Conservation (phyloP, 352 stramenopile species). For the Hyaloperonospora brassicae region DNA sequence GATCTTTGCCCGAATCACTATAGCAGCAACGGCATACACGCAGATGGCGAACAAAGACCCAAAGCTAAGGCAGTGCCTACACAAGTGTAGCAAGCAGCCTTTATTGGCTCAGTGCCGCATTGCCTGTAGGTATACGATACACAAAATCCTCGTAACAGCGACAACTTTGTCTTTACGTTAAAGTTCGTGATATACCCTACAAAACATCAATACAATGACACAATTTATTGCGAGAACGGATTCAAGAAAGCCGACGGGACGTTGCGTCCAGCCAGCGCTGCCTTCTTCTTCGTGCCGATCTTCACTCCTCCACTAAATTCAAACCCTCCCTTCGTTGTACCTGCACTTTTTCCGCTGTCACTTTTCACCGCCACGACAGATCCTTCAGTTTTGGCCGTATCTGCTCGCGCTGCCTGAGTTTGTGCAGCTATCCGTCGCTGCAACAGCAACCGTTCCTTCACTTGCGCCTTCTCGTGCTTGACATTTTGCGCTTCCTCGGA, state of each 20-base stretch:
- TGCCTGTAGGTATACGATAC: too few species aligned
- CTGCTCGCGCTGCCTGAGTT: conserved; percentile 3
- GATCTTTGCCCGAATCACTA: too few species aligned
- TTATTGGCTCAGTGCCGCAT: too few species aligned
- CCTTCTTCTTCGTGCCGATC: conserved; percentile 27
- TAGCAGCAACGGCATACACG: too few species aligned
- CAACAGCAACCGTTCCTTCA: conserved; percentile 27
- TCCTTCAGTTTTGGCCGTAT: background rate
- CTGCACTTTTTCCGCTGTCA: background rate
- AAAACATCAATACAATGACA: too few species aligned
- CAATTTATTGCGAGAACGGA: conserved; percentile 8
- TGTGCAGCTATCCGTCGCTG: conserved; percentile 33
- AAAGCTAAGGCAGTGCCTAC: too few species aligned
- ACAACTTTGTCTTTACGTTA: too few species aligned
- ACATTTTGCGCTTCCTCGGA: conserved; percentile 11
- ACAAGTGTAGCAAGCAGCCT: too few species aligned
- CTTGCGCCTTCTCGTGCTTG: conserved; percentile 34
- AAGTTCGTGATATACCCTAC: too few species aligned
- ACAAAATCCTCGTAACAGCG: too few species aligned
- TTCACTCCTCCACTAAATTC: conserved; percentile 25
- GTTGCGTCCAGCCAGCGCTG: conserved; percentile 1
- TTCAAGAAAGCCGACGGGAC: conserved; percentile 12
- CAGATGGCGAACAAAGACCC: too few species aligned
- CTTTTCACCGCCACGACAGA: background rate
- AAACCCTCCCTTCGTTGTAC: conserved; percentile 23